Evolutionary conservation across 2,329 filamentous ascomycete genomes (phyloP).

Genomic region (Neonectria neomacrospora): DNA sequence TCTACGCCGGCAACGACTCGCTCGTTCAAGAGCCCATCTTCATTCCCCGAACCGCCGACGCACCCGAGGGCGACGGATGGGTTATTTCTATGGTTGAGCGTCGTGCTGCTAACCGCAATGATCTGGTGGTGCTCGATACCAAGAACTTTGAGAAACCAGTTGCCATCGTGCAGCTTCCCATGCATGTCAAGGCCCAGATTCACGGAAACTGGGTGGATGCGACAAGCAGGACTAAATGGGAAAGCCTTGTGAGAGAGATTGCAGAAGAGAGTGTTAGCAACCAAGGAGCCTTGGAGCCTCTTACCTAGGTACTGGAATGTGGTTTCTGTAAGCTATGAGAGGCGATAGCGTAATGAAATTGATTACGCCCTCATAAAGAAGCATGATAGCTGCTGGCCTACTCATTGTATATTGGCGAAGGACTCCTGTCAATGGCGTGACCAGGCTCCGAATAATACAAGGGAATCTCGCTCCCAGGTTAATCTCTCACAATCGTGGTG

Average conservation of each 20-base stretch:
- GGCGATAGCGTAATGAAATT: too few relatives aligned
- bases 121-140: constrained; percentile 25
- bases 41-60: constrained; percentile 15
- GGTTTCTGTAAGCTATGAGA: background rate
- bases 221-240: background rate
- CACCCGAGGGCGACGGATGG: constrained; percentile 24
- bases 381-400: too few relatives aligned
- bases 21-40: constrained; percentile 28
- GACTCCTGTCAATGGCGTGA: too few relatives aligned
- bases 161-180: constrained; percentile 23
- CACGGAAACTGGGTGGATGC: constrained; percentile 30
- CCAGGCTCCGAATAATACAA: too few relatives aligned
- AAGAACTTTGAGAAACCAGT: constrained; percentile 23
- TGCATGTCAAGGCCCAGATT: constrained; percentile 24
- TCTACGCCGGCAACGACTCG: constrained; percentile 23
- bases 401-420: too few relatives aligned
- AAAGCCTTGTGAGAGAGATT: constrained; percentile 12
- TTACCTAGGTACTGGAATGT: background rate
- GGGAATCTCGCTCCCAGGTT: too few relatives aligned
- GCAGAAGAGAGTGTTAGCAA: background rate
- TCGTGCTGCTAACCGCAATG: constrained; percentile 12
- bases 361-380: too few relatives aligned
- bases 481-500: too few relatives aligned
- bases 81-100: constrained; percentile 21
- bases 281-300: constrained; percentile 12